phyloP scores from a whole-genome alignment of 2,329 filamentous ascomycete genomes.

The Amylocarpus encephaloides region DNA sequence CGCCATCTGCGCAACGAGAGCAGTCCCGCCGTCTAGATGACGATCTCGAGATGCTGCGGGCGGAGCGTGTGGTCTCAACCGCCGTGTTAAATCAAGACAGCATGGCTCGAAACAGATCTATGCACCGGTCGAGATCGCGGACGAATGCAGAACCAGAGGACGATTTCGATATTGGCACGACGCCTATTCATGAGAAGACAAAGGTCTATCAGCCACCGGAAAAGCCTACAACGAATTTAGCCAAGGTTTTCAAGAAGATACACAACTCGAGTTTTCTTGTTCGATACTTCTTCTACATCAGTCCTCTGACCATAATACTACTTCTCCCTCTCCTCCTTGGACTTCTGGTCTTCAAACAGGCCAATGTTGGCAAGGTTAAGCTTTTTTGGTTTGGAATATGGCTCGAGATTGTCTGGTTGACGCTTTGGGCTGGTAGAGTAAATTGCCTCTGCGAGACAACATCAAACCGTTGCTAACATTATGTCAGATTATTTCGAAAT shows the following conservation, averaged over 20 bases:
- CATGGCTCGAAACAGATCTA: conserved; percentile 35
- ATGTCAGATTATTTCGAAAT: conserved; percentile 53
- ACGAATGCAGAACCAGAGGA: conserved; percentile 54
- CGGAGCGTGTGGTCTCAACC: conserved; percentile 49
- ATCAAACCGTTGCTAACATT: conserved; percentile 7
- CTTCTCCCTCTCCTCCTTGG: conserved; percentile 64
- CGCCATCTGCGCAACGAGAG: conserved; percentile 52
- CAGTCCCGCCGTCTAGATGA: conserved; percentile 56
- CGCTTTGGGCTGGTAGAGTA: conserved; percentile 69
- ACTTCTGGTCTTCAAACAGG: conserved; percentile 48
- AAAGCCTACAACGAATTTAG: conserved; percentile 54
- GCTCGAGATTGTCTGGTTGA: conserved; percentile 89
- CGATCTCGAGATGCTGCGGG: conserved; percentile 57
- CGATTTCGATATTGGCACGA: conserved; percentile 47
- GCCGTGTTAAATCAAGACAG: conserved; percentile 23
- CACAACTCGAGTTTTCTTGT: conserved; percentile 61
- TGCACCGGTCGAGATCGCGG: conserved; percentile 35
- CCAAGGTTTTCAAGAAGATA: conserved; percentile 57
- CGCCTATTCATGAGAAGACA: conserved; percentile 61
- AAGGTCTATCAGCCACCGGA: conserved; percentile 59
- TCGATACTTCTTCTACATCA: conserved; percentile 66
- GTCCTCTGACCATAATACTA: conserved; percentile 56
- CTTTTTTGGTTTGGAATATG: conserved; percentile 92
- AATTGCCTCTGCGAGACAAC: conserved; percentile 24
- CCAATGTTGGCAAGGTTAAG: conserved; percentile 66